Percentiles rank a stretch among this genome's conserved stretches.
Conservation (phyloP, 306 rosid species). For the Quercus robur region DNA sequence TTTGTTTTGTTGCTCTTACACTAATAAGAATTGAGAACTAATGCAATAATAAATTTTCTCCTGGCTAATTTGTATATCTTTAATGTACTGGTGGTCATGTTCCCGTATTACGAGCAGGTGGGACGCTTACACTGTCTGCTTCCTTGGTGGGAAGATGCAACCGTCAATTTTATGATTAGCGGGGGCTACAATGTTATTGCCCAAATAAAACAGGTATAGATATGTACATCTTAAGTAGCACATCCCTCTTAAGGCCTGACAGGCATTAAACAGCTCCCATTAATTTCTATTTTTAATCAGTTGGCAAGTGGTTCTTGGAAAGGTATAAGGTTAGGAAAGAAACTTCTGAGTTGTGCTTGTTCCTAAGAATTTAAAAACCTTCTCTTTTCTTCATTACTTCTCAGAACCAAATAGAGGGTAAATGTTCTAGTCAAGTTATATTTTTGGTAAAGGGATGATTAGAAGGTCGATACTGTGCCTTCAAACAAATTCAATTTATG, state of each 20-base stretch:
- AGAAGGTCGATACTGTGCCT: background rate
- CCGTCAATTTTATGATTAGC: slow-evolving; percentile 38
- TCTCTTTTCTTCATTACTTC: background rate
- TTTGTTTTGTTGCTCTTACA: background rate
- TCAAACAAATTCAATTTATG: background rate
- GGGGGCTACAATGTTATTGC: slow-evolving; percentile 51
- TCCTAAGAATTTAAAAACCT: background rate
- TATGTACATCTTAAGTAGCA: background rate
- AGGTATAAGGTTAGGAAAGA: background rate
- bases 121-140: slow-evolving; percentile 55
- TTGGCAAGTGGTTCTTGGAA: background rate
- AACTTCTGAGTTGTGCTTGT: background rate
- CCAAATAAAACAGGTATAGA: slow-evolving; percentile 41
- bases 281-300: background rate
- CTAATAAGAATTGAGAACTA: background rate
- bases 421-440: background rate
- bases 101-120: slow-evolving; percentile 28
- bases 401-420: background rate
- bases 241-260: background rate
- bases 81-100: background rate
- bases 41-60: background rate
- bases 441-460: background rate
- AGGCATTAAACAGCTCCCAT: background rate
- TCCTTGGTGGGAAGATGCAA: slow-evolving; percentile 64
- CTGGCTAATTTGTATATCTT: background rate